phyloP scores from a whole-genome alignment of 257 asterid species.

The Mentha longifolia region DNA sequence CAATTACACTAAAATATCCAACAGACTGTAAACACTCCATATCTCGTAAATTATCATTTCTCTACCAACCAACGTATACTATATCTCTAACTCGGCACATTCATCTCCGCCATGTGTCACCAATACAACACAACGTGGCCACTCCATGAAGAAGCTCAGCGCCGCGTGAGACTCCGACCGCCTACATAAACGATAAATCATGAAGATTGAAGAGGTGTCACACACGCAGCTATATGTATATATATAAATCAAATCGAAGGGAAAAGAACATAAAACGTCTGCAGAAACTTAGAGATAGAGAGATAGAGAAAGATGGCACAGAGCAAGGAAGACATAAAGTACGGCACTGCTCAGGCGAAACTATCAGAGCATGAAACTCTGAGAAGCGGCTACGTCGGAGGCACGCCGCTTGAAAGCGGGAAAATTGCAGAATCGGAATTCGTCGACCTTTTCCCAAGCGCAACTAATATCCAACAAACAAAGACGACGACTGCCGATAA shows the following conservation, averaged over 20 bases:
- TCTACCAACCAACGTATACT: too few relatives aligned
- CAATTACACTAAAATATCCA: too few relatives aligned
- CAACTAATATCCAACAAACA: not conserved
- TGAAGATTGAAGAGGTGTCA: too few relatives aligned
- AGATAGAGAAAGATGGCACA: not conserved
- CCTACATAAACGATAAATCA: not conserved
- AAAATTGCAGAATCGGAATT: not conserved
- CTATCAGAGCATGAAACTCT: not conserved
- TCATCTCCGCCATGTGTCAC: too few relatives aligned
- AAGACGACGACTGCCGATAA: not conserved
- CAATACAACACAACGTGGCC: too few relatives aligned
- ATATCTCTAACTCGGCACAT: too few relatives aligned
- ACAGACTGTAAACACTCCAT: too few relatives aligned
- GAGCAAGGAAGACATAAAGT: conserved; percentile 9
- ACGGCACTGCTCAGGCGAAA: conserved; percentile 15
- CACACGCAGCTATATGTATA: too few relatives aligned
- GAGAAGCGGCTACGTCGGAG: not conserved
- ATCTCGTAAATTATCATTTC: too few relatives aligned
- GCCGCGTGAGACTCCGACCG: too few relatives aligned
- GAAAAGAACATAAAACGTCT: not conserved
- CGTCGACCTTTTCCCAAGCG: not conserved
- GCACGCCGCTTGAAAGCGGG: conserved; percentile 4
- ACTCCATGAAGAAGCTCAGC: too few relatives aligned
- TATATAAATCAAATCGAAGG: too few relatives aligned
- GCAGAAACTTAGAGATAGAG: not conserved